Base-by-base conservation (phyloP, 75 land plant species). In the Pinus taeda region DNA sequence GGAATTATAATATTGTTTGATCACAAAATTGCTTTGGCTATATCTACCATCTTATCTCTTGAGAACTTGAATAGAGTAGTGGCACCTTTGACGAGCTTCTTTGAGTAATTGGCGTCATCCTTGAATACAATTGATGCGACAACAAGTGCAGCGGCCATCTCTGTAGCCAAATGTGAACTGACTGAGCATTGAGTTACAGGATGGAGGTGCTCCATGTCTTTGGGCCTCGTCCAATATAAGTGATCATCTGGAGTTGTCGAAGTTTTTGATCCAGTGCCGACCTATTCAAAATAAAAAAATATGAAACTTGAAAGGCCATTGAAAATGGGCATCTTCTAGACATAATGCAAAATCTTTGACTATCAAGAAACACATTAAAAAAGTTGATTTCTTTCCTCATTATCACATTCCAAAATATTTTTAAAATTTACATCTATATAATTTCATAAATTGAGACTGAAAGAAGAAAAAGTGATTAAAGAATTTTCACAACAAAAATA, bases 71-170 rank as follows among this genome's bases (percentile, higher is more conserved):
- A 94, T 15, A 92, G 85, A 0, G 88, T 79, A 63, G 30, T 85
- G 11, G 98, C 98, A 59, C 89, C 99, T 57, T 90, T 92, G 26
- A 95, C 91, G 57, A 97, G 86, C 79, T 88, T 91, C 79, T 87
- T 83, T 17, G 98, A 93, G 84, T 97, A 97, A 15, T 77, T 72
- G 57, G 90, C 81, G 77, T 83, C 81, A 74, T 97, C 98, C 79
- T 90, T 95, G 88, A 97, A 97, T 57, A 97, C 99, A 57, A 97
- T 93, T 29, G 99, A 95, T 22, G 98, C 99, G 15, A 98, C 79
- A 72, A 98, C 98, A 69, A 97, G 71, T 36, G 98, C 90, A 55
- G 99, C 98, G 64, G 98, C 99, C 99, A 97, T 97, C 76, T 97
- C 99, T 1, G 93, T 91, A 65, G 90, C 93, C 59, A 97, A 90